phyloP scores from a whole-genome alignment of 2,329 filamentous ascomycete species.

The Stemphylium beticola region DNA sequence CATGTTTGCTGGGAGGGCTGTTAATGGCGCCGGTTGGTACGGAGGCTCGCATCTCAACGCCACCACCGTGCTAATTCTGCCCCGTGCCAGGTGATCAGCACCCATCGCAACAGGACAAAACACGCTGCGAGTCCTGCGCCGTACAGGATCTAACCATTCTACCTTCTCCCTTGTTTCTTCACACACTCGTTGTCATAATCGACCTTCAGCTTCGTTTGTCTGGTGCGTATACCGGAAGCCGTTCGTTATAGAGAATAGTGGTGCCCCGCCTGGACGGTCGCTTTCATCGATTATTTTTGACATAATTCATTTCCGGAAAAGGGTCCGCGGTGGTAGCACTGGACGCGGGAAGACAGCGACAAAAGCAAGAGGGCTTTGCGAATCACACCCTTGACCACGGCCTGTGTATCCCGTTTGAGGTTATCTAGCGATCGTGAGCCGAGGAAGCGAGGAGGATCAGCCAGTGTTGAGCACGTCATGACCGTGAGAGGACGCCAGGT shows the following conservation, averaged over 20 bases:
- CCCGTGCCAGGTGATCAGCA: conserved; percentile 39
- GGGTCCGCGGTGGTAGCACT: conserved; percentile 20
- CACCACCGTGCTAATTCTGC: conserved; percentile 34
- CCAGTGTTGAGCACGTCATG: no score
- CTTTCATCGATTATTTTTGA: conserved; percentile 10
- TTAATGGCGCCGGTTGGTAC: not conserved
- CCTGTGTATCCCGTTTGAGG: not conserved
- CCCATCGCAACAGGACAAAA: conserved; percentile 29
- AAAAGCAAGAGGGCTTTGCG: conserved; percentile 16
- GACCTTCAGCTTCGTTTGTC: conserved; percentile 21
- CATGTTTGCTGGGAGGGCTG: not conserved
- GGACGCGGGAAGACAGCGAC: conserved; percentile 17
- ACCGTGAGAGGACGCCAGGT: not conserved
- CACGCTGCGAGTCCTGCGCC: conserved; percentile 22
- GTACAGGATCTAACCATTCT: conserved; percentile 20
- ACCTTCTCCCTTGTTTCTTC: conserved; percentile 20
- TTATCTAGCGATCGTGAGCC: not conserved
- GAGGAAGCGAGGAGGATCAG: no score
- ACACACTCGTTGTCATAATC: conserved; percentile 32
- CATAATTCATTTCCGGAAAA: conserved; percentile 15
- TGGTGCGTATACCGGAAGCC: conserved; percentile 2
- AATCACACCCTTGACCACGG: not conserved
- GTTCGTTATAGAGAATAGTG: conserved; percentile 2
- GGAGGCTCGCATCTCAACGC: conserved; percentile 15
- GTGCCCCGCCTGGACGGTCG: conserved; percentile 6